Percentiles rank a stretch among this genome's conserved stretches.
phyloP scores from a whole-genome alignment of 148 eudicot species.

The Nepenthes mirabilis region DNA sequence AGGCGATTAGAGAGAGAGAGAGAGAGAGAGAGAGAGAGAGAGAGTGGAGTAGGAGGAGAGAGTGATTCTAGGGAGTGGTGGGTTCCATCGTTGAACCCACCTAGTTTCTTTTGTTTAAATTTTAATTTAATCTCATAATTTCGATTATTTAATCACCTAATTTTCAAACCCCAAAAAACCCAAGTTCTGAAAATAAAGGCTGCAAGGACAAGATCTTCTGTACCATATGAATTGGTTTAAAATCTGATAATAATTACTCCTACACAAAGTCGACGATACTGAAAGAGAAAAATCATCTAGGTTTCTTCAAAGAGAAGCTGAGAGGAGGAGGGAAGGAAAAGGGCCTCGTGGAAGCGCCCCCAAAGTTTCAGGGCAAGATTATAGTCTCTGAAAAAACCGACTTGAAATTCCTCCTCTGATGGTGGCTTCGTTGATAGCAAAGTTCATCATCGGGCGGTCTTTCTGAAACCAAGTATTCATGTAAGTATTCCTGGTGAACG shows the following conservation, averaged over 20 bases:
- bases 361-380: too few species aligned
- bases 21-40: constrained; percentile 10
- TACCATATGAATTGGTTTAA: constrained; percentile 17
- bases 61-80: too few species aligned
- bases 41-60: not conserved
- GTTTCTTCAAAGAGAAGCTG: constrained; percentile 36
- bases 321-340: constrained; percentile 7
- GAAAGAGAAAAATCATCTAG: constrained; percentile 3
- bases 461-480: too few species aligned
- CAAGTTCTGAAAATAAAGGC: not conserved
- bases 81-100: not conserved
- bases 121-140: too few species aligned
- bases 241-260: constrained; percentile 16
- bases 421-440: too few species aligned
- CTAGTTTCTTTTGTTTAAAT: not conserved
- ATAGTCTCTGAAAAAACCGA: too few species aligned
- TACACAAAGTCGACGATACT: too few species aligned
- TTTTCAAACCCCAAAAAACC: too few species aligned
- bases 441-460: too few species aligned
- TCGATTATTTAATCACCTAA: too few species aligned
- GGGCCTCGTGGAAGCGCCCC: not conserved
- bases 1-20: constrained; percentile 5
- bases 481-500: too few species aligned
- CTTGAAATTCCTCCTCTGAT: too few species aligned
- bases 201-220: constrained; percentile 46